Evolutionary conservation across 2,329 filamentous ascomycete species (phyloP), one percentile per base, ranked within the genome.

Genomic region (Neopestalotiopsis rosae): DNA sequence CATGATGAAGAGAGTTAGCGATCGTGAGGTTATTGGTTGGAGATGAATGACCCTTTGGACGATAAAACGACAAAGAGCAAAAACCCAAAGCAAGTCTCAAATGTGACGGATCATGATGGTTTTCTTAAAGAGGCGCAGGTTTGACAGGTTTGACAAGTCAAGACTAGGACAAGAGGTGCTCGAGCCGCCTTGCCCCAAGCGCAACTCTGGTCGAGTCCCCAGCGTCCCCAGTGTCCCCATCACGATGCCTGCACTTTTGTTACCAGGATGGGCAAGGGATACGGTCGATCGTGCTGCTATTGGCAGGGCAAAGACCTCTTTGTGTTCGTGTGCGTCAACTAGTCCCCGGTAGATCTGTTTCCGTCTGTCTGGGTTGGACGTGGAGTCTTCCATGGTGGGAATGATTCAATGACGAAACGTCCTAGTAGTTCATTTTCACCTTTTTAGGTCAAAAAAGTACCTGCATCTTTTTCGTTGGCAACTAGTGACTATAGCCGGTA

Each of bases 241-340:
- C 7, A 52, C n/a, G 45, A 52, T 52, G 45, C 45, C 45, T 28
- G 28, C 30, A 59, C 30, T 30, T n/a, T 24, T 14, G 57, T 59
- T 59, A 34, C 57, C 57, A 6, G 13, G 57, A 5, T 28, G 12
- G 30, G 57, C 30, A 59, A 34, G 24, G 24, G 57, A 59, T 5
- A 59, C 6, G 57, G 57, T 30, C 57, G 57, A 59, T 34, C 57
- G 30, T 17, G 12, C 57, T 30, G 57, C 57, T 59, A 59, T 59
- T 59, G 57, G 5, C 57, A 59, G 20, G 14, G 20, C 57, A 59
- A 59, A 59, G 30, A n/a, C 24, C 57, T 30, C 57, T 59, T 30
- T 20, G 57, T n/a, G 45, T 30, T 34, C 57, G 12, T 14, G 24
- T 59, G 20, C 24, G 57, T 14, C 30, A 28, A 24, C 17, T 59